Evolutionary conservation across 306 rosid species (phyloP).

Genomic region (Acacia melanoxylon): DNA sequence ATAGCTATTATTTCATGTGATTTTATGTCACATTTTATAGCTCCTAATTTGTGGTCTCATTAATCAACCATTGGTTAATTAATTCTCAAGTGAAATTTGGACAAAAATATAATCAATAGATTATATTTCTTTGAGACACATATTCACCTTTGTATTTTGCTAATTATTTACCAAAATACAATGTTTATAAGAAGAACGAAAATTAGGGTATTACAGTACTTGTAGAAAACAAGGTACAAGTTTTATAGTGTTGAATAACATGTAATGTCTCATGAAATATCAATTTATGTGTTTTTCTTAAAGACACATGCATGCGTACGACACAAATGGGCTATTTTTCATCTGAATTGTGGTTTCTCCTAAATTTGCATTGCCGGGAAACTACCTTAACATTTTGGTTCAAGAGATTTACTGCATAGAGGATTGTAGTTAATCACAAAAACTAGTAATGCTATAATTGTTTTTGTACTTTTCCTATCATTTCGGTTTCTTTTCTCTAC

Average conservation of each 20-base stretch:
- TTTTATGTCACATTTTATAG: no score
- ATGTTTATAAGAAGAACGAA: no score
- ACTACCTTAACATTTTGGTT: neutral
- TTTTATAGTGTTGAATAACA: slow-evolving; percentile 23
- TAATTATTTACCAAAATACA: no score
- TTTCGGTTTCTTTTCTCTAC: neutral
- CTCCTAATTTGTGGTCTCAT: no score
- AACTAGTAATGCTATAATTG: neutral
- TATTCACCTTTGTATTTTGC: no score
- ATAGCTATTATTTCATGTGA: no score
- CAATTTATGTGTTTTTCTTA: slow-evolving; percentile 10
- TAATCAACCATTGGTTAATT: no score
- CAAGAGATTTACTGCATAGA: neutral
- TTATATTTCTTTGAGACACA: no score
- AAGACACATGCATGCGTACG: neutral
- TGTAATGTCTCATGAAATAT: neutral
- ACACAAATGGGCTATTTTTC: slow-evolving; percentile 2
- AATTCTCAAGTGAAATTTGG: no score
- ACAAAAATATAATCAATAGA: no score
- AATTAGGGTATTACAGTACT: no score
- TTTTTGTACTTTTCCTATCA: neutral
- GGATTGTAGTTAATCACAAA: neutral
- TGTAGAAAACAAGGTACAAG: slow-evolving; percentile 85
- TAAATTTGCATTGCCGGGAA: neutral
- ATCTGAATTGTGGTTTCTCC: neutral